Base-by-base conservation (phyloP, 1,139 yeast species). In the Taiozyma onychis region DNA sequence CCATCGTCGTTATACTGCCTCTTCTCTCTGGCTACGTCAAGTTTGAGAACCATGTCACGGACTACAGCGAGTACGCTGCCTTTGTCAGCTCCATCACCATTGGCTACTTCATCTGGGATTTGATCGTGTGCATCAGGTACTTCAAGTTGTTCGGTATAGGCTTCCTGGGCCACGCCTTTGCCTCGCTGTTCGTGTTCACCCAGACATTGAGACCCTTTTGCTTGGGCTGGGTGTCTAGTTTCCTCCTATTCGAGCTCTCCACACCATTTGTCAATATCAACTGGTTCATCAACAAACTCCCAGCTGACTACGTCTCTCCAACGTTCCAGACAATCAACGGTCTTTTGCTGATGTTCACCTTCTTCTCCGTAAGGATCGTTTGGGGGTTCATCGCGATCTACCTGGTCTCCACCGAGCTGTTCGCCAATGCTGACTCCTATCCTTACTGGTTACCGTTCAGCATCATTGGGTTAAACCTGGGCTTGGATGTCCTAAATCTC, bases 181-280 rank as follows among this genome's bases (percentile, higher is more conserved):
- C 93, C 4, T 89, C 97, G 0, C 68, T 87, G 48, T 76, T 76
- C 57, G 96, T 89, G 45, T 88, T 90, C 65, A 62, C 70, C 3
- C 72, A 80, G 54, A 74, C 83, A 24, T 68, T 81, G 49, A 71
- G 79, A 52, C 95, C 97, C 11, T 86, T 88, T 75, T 78, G 88
- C 58, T 78, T 84, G 64, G 85, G 88, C 54, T 91, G 91, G 81
- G 78, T 87, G 35, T 95, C 96, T 1, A 82, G 84, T 30, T 93
- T 91, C 67, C 73, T 95, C 60, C 63, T 88, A 41, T 93, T 90
- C 69, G 99, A 93, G 68, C 77, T 88, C 49, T 86, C 96, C 43
- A 90, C 98, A 2, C 99, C 99, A 13, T 93, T 95, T 66, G 90
- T 93, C 51, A 91, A 93, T 69, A 70, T 89, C 62, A 89, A 95